Evolutionary conservation across 169 alveolate species (phyloP).

Genomic region (Plasmodium chabaudi): DNA sequence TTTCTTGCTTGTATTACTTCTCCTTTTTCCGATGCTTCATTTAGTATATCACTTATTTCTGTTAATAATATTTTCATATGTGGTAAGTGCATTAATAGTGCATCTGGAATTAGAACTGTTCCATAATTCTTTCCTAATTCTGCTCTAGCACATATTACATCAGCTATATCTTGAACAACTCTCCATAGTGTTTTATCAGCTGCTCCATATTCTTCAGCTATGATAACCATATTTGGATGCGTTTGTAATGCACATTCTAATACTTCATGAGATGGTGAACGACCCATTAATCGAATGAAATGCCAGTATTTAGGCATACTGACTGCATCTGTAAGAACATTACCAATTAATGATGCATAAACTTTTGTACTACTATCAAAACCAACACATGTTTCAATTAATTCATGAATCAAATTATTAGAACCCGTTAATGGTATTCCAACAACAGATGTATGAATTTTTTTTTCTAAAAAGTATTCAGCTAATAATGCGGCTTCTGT

Average conservation of each 20-base stretch:
- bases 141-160: slow-evolving; percentile 95
- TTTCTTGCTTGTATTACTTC: slow-evolving; percentile 76
- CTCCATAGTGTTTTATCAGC: slow-evolving; percentile 95
- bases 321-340: slow-evolving; percentile 98
- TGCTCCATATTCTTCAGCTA: slow-evolving; percentile 96
- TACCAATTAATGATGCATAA: slow-evolving; percentile 97
- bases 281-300: slow-evolving; percentile 97
- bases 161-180: slow-evolving; percentile 96
- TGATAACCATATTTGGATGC: slow-evolving; percentile 96
- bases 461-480: slow-evolving; percentile 91
- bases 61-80: slow-evolving; percentile 92
- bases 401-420: slow-evolving; percentile 91
- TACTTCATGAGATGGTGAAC: slow-evolving; percentile 96
- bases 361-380: slow-evolving; percentile 97
- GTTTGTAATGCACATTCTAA: slow-evolving; percentile 96
- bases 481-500: slow-evolving; percentile 94
- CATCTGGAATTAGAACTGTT: slow-evolving; percentile 97
- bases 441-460: slow-evolving; percentile 91
- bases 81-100: slow-evolving; percentile 95
- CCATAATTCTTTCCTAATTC: slow-evolving; percentile 96
- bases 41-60: slow-evolving; percentile 92
- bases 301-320: slow-evolving; percentile 99
- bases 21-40: slow-evolving; percentile 80
- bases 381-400: slow-evolving; percentile 96
- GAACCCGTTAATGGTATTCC: slow-evolving; percentile 97